Conservation (phyloP, 2,329 filamentous ascomycete genomes). For the Fusarium phyllophilum region DNA sequence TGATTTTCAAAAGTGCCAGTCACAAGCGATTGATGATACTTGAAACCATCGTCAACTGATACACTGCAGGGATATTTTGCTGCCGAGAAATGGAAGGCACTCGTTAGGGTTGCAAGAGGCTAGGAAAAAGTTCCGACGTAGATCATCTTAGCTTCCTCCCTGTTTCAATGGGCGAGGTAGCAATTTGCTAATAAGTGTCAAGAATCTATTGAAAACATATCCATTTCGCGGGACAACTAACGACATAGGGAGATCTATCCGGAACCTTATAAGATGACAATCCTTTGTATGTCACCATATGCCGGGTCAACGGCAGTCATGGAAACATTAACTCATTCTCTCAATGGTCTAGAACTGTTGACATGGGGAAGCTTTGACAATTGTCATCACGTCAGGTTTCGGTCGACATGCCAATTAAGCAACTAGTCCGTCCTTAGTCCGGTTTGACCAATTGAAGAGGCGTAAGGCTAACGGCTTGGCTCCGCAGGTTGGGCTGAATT, state of each 20-base stretch:
- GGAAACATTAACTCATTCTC: background rate
- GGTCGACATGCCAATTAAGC: background rate
- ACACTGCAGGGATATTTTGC: background rate
- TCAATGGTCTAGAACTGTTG: background rate
- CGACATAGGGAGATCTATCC: background rate
- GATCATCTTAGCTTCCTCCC: background rate
- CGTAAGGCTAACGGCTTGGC: background rate
- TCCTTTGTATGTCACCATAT: background rate
- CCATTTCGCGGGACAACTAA: background rate
- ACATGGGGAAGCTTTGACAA: background rate
- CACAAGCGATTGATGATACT: conserved; percentile 9
- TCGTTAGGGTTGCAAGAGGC: conserved; percentile 1
- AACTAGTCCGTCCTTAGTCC: background rate
- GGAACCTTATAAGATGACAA: background rate
- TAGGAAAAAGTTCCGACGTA: conserved; percentile 24
- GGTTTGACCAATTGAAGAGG: background rate
- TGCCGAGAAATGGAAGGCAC: conserved; percentile 10
- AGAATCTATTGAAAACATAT: background rate
- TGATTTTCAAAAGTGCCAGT: conserved; percentile 31
- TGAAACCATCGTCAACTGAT: background rate
- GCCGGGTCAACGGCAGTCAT: background rate
- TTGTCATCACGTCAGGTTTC: background rate
- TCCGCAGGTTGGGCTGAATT: background rate
- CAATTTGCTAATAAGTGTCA: background rate
- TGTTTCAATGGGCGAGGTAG: background rate